phyloP scores from a whole-genome alignment of 331 rosid species.

The Malus hybrid region DNA sequence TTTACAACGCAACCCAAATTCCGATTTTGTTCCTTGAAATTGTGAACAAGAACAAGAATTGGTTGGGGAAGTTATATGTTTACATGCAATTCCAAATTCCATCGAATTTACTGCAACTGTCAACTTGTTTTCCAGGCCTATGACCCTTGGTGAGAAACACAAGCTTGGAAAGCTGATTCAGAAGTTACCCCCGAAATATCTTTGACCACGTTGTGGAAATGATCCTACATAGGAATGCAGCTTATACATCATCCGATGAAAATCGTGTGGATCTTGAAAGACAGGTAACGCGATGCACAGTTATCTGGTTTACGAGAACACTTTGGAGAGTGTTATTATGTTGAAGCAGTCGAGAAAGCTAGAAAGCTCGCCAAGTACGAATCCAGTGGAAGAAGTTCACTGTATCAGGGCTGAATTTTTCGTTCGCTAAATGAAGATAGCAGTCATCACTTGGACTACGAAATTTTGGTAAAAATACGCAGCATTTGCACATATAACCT shows the following conservation, averaged over 20 bases:
- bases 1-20: neutral
- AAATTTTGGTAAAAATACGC: neutral
- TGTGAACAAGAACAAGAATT: neutral
- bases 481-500: neutral
- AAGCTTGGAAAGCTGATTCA: slow-evolving; percentile 57
- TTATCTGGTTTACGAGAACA: slow-evolving; percentile 18
- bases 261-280: slow-evolving; percentile 56
- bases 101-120: neutral
- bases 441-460: neutral
- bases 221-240: slow-evolving; percentile 33
- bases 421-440: neutral
- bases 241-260: slow-evolving; percentile 25
- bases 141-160: slow-evolving; percentile 54
- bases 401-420: neutral
- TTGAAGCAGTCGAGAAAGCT: slow-evolving; percentile 68
- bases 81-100: neutral
- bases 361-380: slow-evolving; percentile 28
- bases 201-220: slow-evolving; percentile 55
- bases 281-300: slow-evolving; percentile 37
- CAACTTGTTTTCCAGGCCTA: slow-evolving; percentile 43
- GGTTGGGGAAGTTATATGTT: neutral
- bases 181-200: slow-evolving; percentile 48
- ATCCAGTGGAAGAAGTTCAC: neutral
- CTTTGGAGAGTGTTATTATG: slow-evolving; percentile 76
- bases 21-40: neutral